phyloP scores from a whole-genome alignment of 2,329 filamentous ascomycete genomes.

The Clonostachys rhizophaga region DNA sequence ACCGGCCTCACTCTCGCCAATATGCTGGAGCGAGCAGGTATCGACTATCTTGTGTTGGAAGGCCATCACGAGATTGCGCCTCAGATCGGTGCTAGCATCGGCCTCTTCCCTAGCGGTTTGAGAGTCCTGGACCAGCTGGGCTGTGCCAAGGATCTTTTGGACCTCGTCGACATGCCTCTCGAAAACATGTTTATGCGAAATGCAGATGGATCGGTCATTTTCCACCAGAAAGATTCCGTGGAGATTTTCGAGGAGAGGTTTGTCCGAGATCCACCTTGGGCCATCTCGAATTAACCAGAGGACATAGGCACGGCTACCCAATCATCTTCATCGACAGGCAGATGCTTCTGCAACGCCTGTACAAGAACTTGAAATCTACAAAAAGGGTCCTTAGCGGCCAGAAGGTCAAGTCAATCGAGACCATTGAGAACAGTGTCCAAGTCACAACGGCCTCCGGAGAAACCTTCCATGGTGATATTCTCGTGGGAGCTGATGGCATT shows the following conservation, averaged over 20 bases:
- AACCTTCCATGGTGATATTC: constrained; percentile 17
- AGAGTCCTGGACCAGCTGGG: constrained; percentile 1
- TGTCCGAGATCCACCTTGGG: neutral
- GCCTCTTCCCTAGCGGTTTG: neutral
- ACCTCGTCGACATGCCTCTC: neutral
- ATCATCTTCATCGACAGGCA: constrained; percentile 24
- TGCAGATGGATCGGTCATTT: no score
- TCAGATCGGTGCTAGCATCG: neutral
- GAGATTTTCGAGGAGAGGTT: neutral
- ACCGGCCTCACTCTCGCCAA: constrained; percentile 1
- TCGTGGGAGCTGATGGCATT: constrained; percentile 30
- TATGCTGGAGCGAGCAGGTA: neutral
- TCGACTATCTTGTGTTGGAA: neutral
- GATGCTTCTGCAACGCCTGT: constrained; percentile 20
- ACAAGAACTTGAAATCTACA: constrained; percentile 19
- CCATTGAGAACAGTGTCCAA: constrained; percentile 4
- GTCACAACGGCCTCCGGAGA: constrained; percentile 23
- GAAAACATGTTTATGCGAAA: neutral
- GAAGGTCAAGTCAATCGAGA: neutral
- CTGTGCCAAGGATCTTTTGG: neutral
- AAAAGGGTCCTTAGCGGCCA: constrained; percentile 2
- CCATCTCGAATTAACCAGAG: neutral
- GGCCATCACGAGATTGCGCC: neutral
- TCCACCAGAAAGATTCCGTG: neutral
- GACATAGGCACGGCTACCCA: constrained; percentile 14